Evolutionary conservation across 2,329 filamentous ascomycete genomes (phyloP).

Genomic region (Metarhizium anisopliae): DNA sequence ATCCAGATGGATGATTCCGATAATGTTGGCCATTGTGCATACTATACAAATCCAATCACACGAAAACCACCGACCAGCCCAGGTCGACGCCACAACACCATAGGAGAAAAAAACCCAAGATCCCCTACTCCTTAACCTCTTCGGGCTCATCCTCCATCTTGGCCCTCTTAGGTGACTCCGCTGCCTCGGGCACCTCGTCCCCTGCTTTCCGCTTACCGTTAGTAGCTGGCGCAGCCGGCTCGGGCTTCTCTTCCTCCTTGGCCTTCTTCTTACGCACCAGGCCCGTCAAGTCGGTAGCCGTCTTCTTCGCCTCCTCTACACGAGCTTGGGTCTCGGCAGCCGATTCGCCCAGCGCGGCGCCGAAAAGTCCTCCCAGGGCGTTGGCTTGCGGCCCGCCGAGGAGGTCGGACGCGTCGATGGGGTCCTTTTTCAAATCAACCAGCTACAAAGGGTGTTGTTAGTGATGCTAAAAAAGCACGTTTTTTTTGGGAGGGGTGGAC

Average conservation of each 20-base stretch:
- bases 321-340: slow-evolving; percentile 51
- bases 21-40: background rate
- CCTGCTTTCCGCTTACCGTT: slow-evolving; percentile 32
- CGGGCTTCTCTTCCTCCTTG: slow-evolving; percentile 21
- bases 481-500: background rate
- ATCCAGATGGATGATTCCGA: too few species aligned
- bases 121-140: background rate
- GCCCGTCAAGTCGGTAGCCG: slow-evolving; percentile 64
- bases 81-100: background rate
- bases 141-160: slow-evolving; percentile 20
- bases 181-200: slow-evolving; percentile 17
- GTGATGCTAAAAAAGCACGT: slow-evolving; percentile 5
- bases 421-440: slow-evolving; percentile 54
- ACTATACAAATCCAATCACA: background rate
- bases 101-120: background rate
- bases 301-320: slow-evolving; percentile 64
- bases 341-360: slow-evolving; percentile 53
- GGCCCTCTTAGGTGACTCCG: slow-evolving; percentile 24
- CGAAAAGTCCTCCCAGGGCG: slow-evolving; percentile 50
- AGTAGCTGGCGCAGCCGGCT: slow-evolving; percentile 9
- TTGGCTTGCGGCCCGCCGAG: slow-evolving; percentile 30
- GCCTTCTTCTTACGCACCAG: slow-evolving; percentile 64
- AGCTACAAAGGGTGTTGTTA: slow-evolving; percentile 36
- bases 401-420: slow-evolving; percentile 35
- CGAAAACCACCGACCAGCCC: background rate